A percentile compares a stretch with the other conserved stretches of the same genome.
These are phyloP conservation scores for Vitis amurensis DNA, from an alignment of 164 flowering plant genomes.

Conservation along the genomic window DNA sequence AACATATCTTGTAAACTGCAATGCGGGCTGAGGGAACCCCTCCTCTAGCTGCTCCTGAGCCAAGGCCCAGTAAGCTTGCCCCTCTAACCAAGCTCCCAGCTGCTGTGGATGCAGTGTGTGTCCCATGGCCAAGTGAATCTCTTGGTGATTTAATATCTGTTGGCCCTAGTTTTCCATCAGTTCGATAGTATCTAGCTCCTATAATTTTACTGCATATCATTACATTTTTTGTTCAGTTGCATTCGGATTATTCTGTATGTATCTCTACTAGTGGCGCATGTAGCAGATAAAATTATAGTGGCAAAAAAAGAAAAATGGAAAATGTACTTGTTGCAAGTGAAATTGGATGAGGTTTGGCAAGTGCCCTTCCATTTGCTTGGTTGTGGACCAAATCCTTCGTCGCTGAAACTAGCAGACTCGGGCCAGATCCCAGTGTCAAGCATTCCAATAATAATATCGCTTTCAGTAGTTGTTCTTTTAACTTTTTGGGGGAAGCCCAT, in stretches of 20 bases:
- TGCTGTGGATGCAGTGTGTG: conserved; percentile 70
- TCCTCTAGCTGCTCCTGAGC: conserved; percentile 57
- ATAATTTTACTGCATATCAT: conserved; percentile 46
- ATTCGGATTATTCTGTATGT: too few relatives aligned
- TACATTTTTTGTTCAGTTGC: too few relatives aligned
- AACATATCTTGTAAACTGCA: conserved; percentile 67
- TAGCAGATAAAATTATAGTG: too few relatives aligned
- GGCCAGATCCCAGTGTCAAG: conserved; percentile 67
- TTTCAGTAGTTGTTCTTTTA: conserved; percentile 30
- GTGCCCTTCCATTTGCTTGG: conserved; percentile 72
- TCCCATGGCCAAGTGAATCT: conserved; percentile 67
- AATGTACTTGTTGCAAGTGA: conserved; percentile 73
- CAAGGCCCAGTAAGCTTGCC: conserved; percentile 51
- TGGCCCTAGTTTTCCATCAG: neutral
- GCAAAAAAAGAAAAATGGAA: too few relatives aligned
- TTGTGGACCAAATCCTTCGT: conserved; percentile 33
- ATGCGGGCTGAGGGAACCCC: conserved; percentile 63
- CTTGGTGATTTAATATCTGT: conserved; percentile 41
- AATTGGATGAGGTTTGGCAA: conserved; percentile 38
- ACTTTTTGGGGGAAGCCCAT: conserved; percentile 38
- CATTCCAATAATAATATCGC: conserved; percentile 49
- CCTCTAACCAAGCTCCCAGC: conserved; percentile 44
- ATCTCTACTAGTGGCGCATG: too few relatives aligned
- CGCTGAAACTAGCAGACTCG: conserved; percentile 54
- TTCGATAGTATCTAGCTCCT: conserved; percentile 49